phyloP scores from a whole-genome alignment of 2,329 filamentous ascomycete species.

The Ascochyta lentis region DNA sequence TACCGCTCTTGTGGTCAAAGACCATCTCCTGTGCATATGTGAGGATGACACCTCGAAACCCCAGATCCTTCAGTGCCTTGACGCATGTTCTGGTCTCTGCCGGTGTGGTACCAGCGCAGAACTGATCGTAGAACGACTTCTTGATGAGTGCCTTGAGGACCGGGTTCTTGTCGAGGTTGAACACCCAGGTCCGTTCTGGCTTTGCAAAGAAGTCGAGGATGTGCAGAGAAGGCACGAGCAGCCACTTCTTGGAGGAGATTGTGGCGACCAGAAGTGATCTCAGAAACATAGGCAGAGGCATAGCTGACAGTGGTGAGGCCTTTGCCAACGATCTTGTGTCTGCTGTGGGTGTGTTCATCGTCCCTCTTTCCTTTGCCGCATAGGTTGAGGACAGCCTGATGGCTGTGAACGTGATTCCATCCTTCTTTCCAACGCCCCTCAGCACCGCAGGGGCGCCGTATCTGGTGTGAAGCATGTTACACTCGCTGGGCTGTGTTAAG shows the following conservation, averaged over 20 bases:
- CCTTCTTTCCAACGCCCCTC: conserved; percentile 12
- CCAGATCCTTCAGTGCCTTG: conserved; percentile 70
- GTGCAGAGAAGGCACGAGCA: conserved; percentile 49
- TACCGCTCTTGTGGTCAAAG: conserved; percentile 48
- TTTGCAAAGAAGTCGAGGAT: conserved; percentile 51
- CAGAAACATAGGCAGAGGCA: conserved; percentile 39
- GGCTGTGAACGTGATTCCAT: conserved; percentile 9
- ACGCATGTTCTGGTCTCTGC: conserved; percentile 69
- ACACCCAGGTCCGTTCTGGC: conserved; percentile 47
- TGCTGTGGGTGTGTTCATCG: conserved; percentile 10
- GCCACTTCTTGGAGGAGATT: conserved; percentile 55
- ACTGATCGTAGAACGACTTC: conserved; percentile 86
- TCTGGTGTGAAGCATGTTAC: conserved; percentile 10
- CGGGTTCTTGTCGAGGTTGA: conserved; percentile 74
- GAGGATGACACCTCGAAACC: conserved; percentile 83
- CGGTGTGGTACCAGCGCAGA: conserved; percentile 81
- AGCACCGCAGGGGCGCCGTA: conserved; percentile 16
- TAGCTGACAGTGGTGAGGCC: conserved; percentile 26
- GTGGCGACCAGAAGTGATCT: conserved; percentile 50
- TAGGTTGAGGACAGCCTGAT: conserved; percentile 15
- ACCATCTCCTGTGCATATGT: conserved; percentile 77
- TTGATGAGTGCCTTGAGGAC: conserved; percentile 75
- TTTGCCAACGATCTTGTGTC: conserved; percentile 5
- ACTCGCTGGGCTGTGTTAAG: background rate
- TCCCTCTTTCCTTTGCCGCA: conserved; percentile 5